Base-by-base conservation (phyloP, 1,284 basidiomycete genomes). In the Agaricales sp. region DNA sequence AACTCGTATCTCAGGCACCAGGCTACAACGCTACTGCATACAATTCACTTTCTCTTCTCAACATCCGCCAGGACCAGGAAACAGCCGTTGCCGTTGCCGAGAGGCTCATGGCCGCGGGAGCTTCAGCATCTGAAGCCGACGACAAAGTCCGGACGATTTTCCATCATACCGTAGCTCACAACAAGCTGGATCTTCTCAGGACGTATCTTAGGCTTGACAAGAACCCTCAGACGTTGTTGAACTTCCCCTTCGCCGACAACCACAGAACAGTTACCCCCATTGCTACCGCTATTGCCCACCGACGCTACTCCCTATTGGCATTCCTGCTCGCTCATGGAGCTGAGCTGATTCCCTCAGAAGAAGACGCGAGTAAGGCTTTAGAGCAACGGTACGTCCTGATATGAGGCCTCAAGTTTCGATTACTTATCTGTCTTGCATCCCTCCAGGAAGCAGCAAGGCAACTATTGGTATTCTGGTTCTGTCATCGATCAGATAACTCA, bases 1-100 rank as follows among this genome's bases (percentile, higher is more conserved):
- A 57, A 25, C 48, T 58, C 2, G 51, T 59, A 0, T 69, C 57
- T 2, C 58, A 58, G 21, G 47, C 54, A 35, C 39, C 13, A 54
- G 57, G n/a, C 30, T 55, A 57, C 48, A 47, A 54, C 18, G 52
- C 54, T 3, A 53, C 55, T 8, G 59, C 64, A 13, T 53, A 70
- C 24, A 71, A 78, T 51, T 73, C 76, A 4, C 65, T 80, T n/a
- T 61, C 68, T 1, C 58, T 78, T 37, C 72, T 74, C 1, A 61
- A 70, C 21, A 58, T 74, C n/a, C 65, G 67, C n/a, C 61, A 66
- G 2, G 68, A 78, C 52, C 68, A 73, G 47, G 65, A 67, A 20
- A 61, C 60, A 14, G 73, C 69, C 0, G 65, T 59, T 51, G 57
- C 63, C 43, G 67, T 78, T 30, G 71, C 69, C 0, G 68, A 73